Percentiles rank a stretch among this genome's conserved stretches.
Conservation (phyloP, 768 basidiomycete genomes). For the Psilocybe sp. region DNA sequence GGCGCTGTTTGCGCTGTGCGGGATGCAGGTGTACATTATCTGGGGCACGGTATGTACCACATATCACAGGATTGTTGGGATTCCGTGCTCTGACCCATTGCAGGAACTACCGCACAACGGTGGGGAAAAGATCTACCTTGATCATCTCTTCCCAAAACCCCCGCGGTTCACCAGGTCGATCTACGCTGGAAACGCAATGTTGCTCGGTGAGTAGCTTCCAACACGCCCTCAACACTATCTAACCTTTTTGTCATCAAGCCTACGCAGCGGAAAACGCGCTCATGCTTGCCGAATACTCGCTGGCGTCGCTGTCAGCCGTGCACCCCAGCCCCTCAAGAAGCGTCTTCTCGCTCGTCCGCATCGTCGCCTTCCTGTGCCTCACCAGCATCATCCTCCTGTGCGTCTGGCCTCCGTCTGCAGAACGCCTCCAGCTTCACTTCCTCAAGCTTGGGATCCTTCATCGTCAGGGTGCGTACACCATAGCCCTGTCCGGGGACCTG, state of each 20-base stretch:
- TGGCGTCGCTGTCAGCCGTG: constrained; percentile 21
- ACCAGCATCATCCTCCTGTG: constrained; percentile 32
- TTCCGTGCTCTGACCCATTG: background rate
- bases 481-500: constrained; percentile 32
- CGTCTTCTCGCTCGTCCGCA: constrained; percentile 15
- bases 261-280: constrained; percentile 36
- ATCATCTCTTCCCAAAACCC: constrained; percentile 55
- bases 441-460: constrained; percentile 49
- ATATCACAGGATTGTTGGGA: background rate
- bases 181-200: constrained; percentile 51
- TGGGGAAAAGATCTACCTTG: constrained; percentile 69
- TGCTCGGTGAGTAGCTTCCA: constrained; percentile 37
- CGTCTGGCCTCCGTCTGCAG: constrained; percentile 53
- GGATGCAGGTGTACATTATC: constrained; percentile 38
- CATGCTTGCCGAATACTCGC: constrained; percentile 54
- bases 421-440: constrained; percentile 58
- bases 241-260: constrained; percentile 2
- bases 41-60: constrained; percentile 31
- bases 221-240: background rate
- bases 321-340: constrained; percentile 8
- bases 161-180: constrained; percentile 51
- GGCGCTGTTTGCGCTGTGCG: constrained; percentile 33
- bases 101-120: constrained; percentile 59
- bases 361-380: constrained; percentile 27
- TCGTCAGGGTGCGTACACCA: constrained; percentile 42